Base-by-base conservation (phyloP, 2,329 filamentous ascomycete genomes). In the Fusarium neocosmosporiellum region DNA sequence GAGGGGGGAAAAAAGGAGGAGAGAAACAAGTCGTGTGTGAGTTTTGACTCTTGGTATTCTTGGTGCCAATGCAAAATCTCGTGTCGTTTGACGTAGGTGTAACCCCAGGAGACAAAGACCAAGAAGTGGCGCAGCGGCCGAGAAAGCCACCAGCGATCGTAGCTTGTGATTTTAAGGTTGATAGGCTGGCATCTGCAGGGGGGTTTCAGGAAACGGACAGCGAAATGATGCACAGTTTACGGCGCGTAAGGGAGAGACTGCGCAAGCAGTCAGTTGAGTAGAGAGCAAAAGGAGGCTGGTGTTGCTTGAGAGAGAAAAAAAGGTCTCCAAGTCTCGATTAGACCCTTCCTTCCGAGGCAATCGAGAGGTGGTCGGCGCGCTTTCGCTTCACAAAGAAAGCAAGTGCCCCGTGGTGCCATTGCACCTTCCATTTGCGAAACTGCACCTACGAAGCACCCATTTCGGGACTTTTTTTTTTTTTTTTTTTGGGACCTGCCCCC, bases 51-150 rank as follows among this genome's bases (percentile, higher is more conserved):
- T 74, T 70, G 62, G 68, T 67, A 50, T 64, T 74, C 65, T 61
- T 70, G 65, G 68, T 74, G 68, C 69, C 59, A 74, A 72, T 74
- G 55, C 59, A 70, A 61, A 74, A 74, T 74, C 62, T 74, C 71
- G 71, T 74, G 69, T 73, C 63, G 48, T 48, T 73, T 74, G 68
- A 69, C 65, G 71, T 70, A 67, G 59, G 71, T 73, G 71, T 66
- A 63, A 73, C 67, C 70, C 55, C 61, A 59, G 54, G 59, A 67
- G 65, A 70, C 62, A 59, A 53, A 67, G 55, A 64, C 57, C 63
- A 31, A 50, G 46, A 31, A 29, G 71, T 74, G 71, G 71, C 71
- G 71, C 71, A 74, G 71, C 50, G 58, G 33, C 39, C 29, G 20
- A 59, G 31, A 72, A 65, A 73, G 58, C 63, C 66, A 67, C 68